Conservation (phyloP, 73 alveolate genomes). For the Tetrahymena malaccensis region DNA sequence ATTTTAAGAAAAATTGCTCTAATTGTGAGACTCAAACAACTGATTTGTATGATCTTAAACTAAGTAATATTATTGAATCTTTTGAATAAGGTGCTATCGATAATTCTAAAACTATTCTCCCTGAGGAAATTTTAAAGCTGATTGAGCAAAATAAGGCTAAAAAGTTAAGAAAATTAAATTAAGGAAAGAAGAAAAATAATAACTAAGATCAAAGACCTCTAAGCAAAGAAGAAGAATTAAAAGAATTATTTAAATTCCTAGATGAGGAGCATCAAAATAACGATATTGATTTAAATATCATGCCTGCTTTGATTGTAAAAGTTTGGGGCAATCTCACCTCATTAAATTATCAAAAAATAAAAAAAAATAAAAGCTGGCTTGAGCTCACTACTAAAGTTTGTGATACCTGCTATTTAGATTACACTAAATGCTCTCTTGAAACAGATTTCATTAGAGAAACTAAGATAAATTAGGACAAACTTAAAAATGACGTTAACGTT, state of each 20-base stretch:
- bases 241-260: slow-evolving; percentile 18
- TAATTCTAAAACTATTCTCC: slow-evolving; percentile 15
- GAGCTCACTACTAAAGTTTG: not conserved
- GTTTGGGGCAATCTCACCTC: slow-evolving; percentile 28
- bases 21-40: slow-evolving; percentile 15
- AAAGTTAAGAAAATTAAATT: slow-evolving; percentile 5
- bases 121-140: slow-evolving; percentile 10
- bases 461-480: not conserved
- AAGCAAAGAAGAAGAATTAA: slow-evolving; percentile 11
- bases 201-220: slow-evolving; percentile 1
- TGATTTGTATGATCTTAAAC: slow-evolving; percentile 1
- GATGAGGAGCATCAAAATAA: slow-evolving; percentile 35
- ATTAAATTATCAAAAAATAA: not conserved
- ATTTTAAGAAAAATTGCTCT: slow-evolving; percentile 18
- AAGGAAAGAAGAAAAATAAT: not conserved
- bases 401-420: not conserved
- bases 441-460: not conserved
- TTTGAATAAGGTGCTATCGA: slow-evolving; percentile 14
- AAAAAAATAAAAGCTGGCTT: not conserved
- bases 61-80: slow-evolving; percentile 7
- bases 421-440: not conserved
- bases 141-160: slow-evolving; percentile 9
- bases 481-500: not conserved
- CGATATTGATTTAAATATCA: slow-evolving; percentile 9
- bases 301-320: slow-evolving; percentile 34